These are phyloP conservation scores for Irpex rosettiformis DNA, from an alignment of 1,284 basidiomycete genomes.

Conservation along the genomic window DNA sequence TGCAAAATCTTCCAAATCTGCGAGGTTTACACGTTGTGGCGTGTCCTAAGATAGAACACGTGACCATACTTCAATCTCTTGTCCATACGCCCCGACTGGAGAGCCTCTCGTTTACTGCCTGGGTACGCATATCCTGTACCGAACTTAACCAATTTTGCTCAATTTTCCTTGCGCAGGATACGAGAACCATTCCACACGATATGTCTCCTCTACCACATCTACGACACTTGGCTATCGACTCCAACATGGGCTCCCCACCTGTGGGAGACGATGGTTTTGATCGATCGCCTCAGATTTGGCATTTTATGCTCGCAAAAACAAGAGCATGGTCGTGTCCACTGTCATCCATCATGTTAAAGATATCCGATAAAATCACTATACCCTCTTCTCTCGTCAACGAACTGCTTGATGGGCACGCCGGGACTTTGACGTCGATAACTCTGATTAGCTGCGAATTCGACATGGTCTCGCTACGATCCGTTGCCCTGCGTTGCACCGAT, in stretches of 20 bases:
- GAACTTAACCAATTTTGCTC: neutral
- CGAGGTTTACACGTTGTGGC: slow-evolving; percentile 54
- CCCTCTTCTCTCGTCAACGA: slow-evolving; percentile 38
- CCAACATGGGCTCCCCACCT: slow-evolving; percentile 26
- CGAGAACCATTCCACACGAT: slow-evolving; percentile 25
- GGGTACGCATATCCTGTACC: slow-evolving; percentile 34
- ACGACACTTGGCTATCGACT: slow-evolving; percentile 52
- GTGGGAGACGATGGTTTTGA: slow-evolving; percentile 25
- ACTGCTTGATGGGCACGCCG: slow-evolving; percentile 40
- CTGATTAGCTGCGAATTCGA: slow-evolving; percentile 45
- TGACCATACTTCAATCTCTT: slow-evolving; percentile 41
- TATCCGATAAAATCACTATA: slow-evolving; percentile 42
- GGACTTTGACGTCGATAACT: slow-evolving; percentile 41
- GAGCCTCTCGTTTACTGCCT: slow-evolving; percentile 55
- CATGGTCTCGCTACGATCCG: slow-evolving; percentile 34
- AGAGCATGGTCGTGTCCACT: slow-evolving; percentile 37
- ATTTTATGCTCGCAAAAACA: slow-evolving; percentile 33
- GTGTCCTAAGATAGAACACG: slow-evolving; percentile 54
- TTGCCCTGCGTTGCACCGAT: slow-evolving; percentile 40
- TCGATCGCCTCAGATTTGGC: slow-evolving; percentile 33
- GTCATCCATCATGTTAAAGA: slow-evolving; percentile 44
- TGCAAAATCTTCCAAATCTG: slow-evolving; percentile 49
- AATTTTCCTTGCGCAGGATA: slow-evolving; percentile 34
- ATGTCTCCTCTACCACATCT: slow-evolving; percentile 41
- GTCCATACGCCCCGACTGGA: slow-evolving; percentile 49